Evolutionary conservation across 2,329 filamentous ascomycete species (phyloP), one percentile per base, ranked within the genome.

Genomic region (Hirsutella minnesotensis): DNA sequence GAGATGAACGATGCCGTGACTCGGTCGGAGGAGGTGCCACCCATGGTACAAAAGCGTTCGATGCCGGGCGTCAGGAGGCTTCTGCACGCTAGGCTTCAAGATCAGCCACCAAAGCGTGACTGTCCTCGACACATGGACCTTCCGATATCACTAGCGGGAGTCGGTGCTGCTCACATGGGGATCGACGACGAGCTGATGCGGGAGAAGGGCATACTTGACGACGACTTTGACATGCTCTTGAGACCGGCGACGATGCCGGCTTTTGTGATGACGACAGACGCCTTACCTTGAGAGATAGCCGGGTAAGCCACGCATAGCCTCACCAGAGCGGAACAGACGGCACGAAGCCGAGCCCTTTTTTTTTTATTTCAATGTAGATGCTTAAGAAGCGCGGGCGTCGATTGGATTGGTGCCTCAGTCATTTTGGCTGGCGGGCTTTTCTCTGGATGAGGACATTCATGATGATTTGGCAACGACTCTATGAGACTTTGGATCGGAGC

Each of bases 91-190:
- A 16, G 31, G 10, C n/a, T 34, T 7, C 13, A 16, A 15, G n/a
- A 34, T 13, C 31, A 34, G n/a, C 13, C 10, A 16, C 19, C 18
- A 22, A 40, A 31, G 33, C 27, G 38, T 18, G 30, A 34, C 21
- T 15, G 18, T 20, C n/a, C 15, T 10, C 22, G 40, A 10, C 46
- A 46, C 12, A 40, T 34, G 36, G 42, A 48, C 7, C 44, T 51
- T 3, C 49, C 50, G 4, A 27, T 48, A 8, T 47, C 47, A 12
- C 46, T 57, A 13, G 46, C 52, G 18, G 55, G 54, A n/a, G 49
- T 56, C 10, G 54, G 54, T 10, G 53, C 51, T 22, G 52, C 49
- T 8, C 44, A 53, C 36, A 27, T 49, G 30, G 47, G 42, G 5
- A 38, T 48, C n/a, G 49, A 54, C 15, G 46, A 48, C 8, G 46